phyloP scores from a whole-genome alignment of 2,329 filamentous ascomycete genomes.

The Paecilomyces sp. region DNA sequence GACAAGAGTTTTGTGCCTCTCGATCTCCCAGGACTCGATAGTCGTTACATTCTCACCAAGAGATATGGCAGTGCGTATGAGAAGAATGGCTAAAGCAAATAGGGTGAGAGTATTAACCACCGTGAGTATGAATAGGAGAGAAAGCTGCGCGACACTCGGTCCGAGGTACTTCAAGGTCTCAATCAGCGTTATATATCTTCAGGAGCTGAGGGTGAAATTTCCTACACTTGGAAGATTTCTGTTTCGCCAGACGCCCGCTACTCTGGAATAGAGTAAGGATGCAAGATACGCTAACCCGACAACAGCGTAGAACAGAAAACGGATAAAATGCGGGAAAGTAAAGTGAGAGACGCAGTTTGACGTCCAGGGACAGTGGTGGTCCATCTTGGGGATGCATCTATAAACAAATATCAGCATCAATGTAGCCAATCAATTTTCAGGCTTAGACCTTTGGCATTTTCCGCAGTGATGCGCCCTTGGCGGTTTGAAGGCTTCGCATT shows the following conservation, averaged over 20 bases:
- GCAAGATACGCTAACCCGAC: conserved; percentile 52
- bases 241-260: conserved; percentile 47
- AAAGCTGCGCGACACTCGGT: conserved; percentile 45
- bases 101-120: conserved; percentile 51
- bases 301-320: conserved; percentile 55
- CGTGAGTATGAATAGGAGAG: conserved; percentile 49
- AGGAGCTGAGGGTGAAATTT: conserved; percentile 2
- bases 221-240: conserved; percentile 51
- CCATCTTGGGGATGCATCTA: conserved; percentile 59
- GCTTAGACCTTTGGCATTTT: conserved; percentile 49
- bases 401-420: conserved; percentile 1
- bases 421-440: neutral
- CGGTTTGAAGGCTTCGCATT: conserved; percentile 55
- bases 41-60: conserved; percentile 54
- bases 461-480: conserved; percentile 60
- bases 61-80: conserved; percentile 49
- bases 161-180: conserved; percentile 48
- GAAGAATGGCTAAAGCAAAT: conserved; percentile 48
- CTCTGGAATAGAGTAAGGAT: conserved; percentile 46
- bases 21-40: conserved; percentile 58
- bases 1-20: conserved; percentile 40
- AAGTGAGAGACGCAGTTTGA: conserved; percentile 59
- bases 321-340: conserved; percentile 59
- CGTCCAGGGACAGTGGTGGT: conserved; percentile 63
- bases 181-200: neutral